phyloP scores from a whole-genome alignment of 2,329 filamentous ascomycete species.

The Calonectria fujianensis region DNA sequence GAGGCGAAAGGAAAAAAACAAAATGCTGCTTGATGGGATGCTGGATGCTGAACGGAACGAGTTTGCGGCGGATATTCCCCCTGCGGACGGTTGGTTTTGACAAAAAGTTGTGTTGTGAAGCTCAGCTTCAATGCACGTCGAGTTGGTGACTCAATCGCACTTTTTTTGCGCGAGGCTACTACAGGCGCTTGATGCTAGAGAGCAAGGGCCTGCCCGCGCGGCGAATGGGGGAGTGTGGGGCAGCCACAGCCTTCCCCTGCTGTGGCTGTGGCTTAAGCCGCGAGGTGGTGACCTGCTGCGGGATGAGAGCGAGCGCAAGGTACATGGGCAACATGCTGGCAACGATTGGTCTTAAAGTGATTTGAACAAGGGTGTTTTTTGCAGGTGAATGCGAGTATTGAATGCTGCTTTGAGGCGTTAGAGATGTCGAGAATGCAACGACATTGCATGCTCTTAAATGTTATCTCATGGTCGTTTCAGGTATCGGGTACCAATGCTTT shows the following conservation, averaged over 20 bases:
- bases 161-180: conserved; percentile 56
- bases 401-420: not conserved
- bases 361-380: not conserved
- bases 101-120: conserved; percentile 37
- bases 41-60: not conserved
- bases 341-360: not conserved
- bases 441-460: conserved; percentile 4
- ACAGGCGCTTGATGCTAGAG: conserved; percentile 33
- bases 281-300: conserved; percentile 24
- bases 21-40: not conserved
- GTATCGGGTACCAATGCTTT: conserved; percentile 42
- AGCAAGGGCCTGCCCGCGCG: conserved; percentile 37
- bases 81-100: conserved; percentile 44
- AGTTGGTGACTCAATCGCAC: conserved; percentile 53
- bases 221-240: conserved; percentile 43
- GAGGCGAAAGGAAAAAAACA: conserved; percentile 7
- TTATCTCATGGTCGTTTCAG: not conserved
- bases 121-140: conserved; percentile 40
- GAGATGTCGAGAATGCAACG: not conserved
- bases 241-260: conserved; percentile 47
- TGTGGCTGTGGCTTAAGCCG: conserved; percentile 29
- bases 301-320: conserved; percentile 9
- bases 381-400: not conserved
- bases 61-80: not conserved
- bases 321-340: conserved; percentile 7